Base-by-base conservation (phyloP, 1,284 basidiomycete genomes). In the Prillingera fragicola region DNA sequence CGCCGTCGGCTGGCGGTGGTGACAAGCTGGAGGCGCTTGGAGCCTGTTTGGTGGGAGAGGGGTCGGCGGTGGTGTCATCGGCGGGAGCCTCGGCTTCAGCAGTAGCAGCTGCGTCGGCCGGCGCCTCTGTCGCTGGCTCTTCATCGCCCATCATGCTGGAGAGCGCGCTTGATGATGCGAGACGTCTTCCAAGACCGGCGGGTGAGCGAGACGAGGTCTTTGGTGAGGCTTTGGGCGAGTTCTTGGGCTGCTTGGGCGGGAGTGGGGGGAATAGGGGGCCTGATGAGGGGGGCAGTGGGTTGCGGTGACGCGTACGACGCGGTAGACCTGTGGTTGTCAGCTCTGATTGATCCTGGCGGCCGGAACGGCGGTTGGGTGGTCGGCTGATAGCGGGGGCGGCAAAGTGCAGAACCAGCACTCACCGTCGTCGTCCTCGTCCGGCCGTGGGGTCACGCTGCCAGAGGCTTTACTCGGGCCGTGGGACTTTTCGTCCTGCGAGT, bases 241-340 rank as follows among this genome's bases (percentile, higher is more conserved):
- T 52, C 41, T 63, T 66, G 8, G 62, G 55, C 35, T 57, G 62
- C 48, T 69, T 63, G 5, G 69, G 69, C 19, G 69, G 69, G 10
- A 71, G 56, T 23, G 67, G 61, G 8, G 69, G 69, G 48, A 69
- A 70, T 8, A 66, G 55, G 8, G 69, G 69, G 13, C 68, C 68
- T 8, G 57, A 46, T 18, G 60, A 56, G 1, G 68, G 68, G 28
- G 69, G 62, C 13, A 70, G 51, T 2, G 68, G 68, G 41, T 69
- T 67, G 15, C 65, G 51, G 13, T 55, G 55, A 32, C 69, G 50
- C 14, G 68, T 70, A 22, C 67, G 54, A 32, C 59, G 56, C 3
- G 55, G 59, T 23, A 44, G 41, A 26, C 48, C 65, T 60, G 43
- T 14, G n/a, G 4, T 17, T 35, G 41, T 43, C 23, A 44, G 38